Percentiles rank a stretch among this genome's conserved stretches.
These are phyloP conservation scores for Nymphaea thermarum DNA, from an alignment of 164 flowering plant species.

Conservation along the genomic window DNA sequence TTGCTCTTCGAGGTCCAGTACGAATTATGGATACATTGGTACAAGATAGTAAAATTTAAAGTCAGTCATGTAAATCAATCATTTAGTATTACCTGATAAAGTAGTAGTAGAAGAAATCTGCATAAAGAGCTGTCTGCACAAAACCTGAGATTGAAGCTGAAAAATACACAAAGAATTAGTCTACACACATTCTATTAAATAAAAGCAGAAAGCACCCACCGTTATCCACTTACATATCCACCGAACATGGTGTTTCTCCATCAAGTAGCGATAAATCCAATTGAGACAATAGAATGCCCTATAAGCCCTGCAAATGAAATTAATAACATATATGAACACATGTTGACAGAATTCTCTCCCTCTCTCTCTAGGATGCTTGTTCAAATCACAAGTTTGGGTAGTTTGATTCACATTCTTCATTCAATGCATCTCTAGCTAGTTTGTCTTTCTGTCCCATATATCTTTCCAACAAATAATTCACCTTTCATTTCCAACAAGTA, in stretches of 20 bases:
- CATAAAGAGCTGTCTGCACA: constrained; percentile 71
- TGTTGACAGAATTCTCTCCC: too few relatives aligned
- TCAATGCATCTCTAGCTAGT: too few relatives aligned
- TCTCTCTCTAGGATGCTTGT: too few relatives aligned
- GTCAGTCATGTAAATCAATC: not conserved
- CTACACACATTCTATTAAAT: not conserved
- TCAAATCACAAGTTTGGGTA: too few relatives aligned
- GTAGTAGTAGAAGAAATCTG: constrained; percentile 78
- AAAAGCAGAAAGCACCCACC: not conserved
- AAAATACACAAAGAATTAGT: constrained; percentile 2
- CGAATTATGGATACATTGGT: not conserved
- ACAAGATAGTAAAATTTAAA: not conserved
- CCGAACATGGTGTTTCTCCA: constrained; percentile 44
- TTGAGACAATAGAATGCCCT: constrained; percentile 73
- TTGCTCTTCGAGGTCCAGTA: too few relatives aligned
- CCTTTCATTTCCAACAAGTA: too few relatives aligned
- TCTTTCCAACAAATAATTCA: too few relatives aligned
- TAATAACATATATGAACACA: not conserved
- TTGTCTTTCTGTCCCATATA: too few relatives aligned
- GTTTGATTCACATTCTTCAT: too few relatives aligned
- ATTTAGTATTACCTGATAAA: constrained; percentile 33
- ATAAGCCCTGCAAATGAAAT: constrained; percentile 54
- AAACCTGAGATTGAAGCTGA: constrained; percentile 65
- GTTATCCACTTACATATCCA: constrained; percentile 54
- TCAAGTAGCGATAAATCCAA: constrained; percentile 82